These are phyloP conservation scores for Uromyces viciae-fabae DNA, from an alignment of 1,284 basidiomycete genomes.

Conservation along the genomic window DNA sequence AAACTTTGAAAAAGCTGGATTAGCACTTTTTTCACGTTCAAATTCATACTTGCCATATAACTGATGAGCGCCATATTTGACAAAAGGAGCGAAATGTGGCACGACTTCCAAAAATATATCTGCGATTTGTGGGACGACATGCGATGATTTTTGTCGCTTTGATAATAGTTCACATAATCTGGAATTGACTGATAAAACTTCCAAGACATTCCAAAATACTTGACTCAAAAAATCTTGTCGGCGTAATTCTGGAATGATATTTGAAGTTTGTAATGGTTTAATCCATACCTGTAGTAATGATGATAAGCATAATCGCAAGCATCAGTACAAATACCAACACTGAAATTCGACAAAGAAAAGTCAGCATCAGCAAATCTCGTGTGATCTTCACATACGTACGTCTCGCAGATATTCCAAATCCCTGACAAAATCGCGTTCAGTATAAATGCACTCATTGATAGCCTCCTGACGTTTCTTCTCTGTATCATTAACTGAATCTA, in stretches of 20 bases:
- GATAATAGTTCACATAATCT: constrained; percentile 85
- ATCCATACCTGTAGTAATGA: constrained; percentile 70
- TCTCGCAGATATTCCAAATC: constrained; percentile 98
- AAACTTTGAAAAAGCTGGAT: constrained; percentile 89
- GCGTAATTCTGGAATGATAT: constrained; percentile 72
- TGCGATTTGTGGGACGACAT: constrained; percentile 84
- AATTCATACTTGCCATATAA: constrained; percentile 98
- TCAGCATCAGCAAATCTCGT: no score
- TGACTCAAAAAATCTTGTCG: constrained; percentile 84
- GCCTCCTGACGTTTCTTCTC: constrained; percentile 98
- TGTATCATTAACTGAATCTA: constrained; percentile 80
- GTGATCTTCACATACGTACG: constrained; percentile 60
- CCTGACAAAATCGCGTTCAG: constrained; percentile 93
- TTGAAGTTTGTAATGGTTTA: constrained; percentile 69
- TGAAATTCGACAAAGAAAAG: neutral
- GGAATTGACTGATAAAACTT: constrained; percentile 87
- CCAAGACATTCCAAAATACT: constrained; percentile 97
- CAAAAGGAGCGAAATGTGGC: constrained; percentile 83
- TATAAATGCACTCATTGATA: constrained; percentile 98
- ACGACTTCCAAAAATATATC: constrained; percentile 87
- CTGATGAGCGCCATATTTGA: constrained; percentile 93
- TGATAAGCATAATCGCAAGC: neutral
- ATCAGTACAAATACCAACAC: no score
- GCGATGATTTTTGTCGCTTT: constrained; percentile 89
- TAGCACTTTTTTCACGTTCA: constrained; percentile 92